A percentile compares a stretch with the other conserved stretches of the same genome.
phyloP scores from a whole-genome alignment of 768 basidiomycete genomes.

The Pleurotus platypus region DNA sequence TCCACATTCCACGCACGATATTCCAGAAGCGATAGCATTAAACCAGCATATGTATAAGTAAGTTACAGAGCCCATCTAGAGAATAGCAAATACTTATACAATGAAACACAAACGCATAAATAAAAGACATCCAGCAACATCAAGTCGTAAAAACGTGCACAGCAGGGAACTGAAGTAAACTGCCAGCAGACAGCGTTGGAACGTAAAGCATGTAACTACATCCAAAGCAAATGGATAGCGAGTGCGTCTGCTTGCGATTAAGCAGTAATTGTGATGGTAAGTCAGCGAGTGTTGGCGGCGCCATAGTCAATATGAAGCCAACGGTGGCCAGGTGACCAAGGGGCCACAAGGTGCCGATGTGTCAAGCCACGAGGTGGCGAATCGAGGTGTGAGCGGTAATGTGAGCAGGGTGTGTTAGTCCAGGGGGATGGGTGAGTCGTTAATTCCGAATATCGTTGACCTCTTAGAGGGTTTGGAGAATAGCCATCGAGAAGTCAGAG shows the following conservation, averaged over 20 bases:
- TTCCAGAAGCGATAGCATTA: neutral
- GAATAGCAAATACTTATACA: constrained; percentile 4
- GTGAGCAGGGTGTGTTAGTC: neutral
- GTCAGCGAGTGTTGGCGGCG: constrained; percentile 10
- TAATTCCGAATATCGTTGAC: constrained; percentile 1
- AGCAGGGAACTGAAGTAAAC: constrained; percentile 1
- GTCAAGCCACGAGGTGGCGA: neutral
- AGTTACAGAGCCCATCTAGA: constrained; percentile 3
- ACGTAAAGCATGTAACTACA: neutral
- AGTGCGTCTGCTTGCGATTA: constrained; percentile 5
- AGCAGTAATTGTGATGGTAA: constrained; percentile 4
- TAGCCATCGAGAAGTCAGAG: constrained; percentile 66
- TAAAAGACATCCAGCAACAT: constrained; percentile 3
- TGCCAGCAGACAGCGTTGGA: constrained; percentile 4
- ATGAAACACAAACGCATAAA: constrained; percentile 5
- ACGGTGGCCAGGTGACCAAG: neutral
- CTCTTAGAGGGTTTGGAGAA: constrained; percentile 41
- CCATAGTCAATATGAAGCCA: constrained; percentile 2
- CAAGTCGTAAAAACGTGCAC: constrained; percentile 7
- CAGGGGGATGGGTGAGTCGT: neutral
- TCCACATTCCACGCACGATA: neutral
- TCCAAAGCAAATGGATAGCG: constrained; percentile 4
- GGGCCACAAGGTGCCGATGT: neutral
- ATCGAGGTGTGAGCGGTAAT: neutral
- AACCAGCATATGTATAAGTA: constrained; percentile 7